These are phyloP conservation scores for Auricularia sp. DNA, from an alignment of 768 basidiomycete species.

Conservation along the genomic window DNA sequence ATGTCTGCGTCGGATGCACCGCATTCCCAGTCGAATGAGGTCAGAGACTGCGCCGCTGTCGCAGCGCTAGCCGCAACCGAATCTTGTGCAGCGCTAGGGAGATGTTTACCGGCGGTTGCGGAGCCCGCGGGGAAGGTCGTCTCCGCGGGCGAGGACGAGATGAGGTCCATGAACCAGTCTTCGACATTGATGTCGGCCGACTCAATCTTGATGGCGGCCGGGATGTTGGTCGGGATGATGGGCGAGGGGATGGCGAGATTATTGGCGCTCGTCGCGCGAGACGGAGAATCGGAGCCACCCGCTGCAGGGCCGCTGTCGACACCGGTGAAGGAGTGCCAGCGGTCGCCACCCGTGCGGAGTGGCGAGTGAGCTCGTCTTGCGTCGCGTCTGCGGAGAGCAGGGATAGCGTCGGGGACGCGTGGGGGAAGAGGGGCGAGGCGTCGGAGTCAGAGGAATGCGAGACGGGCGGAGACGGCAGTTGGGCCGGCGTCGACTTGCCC, in stretches of 20 bases:
- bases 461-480: conserved; percentile 15
- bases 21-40: background rate
- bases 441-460: conserved; percentile 24
- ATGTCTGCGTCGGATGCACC: background rate
- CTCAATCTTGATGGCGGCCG: background rate
- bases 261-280: conserved; percentile 13
- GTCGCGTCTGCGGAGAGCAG: conserved; percentile 19
- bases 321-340: conserved; percentile 38
- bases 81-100: background rate
- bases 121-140: background rate
- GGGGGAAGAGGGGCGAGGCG: conserved; percentile 28
- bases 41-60: background rate
- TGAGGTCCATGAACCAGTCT: conserved; percentile 3
- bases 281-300: conserved; percentile 47
- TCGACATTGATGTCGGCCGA: background rate
- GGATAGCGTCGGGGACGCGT: conserved; percentile 23
- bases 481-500: conserved; percentile 24
- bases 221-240: background rate
- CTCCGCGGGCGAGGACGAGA: conserved; percentile 1
- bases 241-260: conserved; percentile 13
- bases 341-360: conserved; percentile 97
- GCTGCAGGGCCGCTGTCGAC: conserved; percentile 80
- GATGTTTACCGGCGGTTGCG: background rate
- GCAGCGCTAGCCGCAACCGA: background rate
- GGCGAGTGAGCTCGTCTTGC: conserved; percentile 69